Evolutionary conservation across 2,329 filamentous ascomycete genomes (phyloP).

Genomic region (Waltergamsia citrina): DNA sequence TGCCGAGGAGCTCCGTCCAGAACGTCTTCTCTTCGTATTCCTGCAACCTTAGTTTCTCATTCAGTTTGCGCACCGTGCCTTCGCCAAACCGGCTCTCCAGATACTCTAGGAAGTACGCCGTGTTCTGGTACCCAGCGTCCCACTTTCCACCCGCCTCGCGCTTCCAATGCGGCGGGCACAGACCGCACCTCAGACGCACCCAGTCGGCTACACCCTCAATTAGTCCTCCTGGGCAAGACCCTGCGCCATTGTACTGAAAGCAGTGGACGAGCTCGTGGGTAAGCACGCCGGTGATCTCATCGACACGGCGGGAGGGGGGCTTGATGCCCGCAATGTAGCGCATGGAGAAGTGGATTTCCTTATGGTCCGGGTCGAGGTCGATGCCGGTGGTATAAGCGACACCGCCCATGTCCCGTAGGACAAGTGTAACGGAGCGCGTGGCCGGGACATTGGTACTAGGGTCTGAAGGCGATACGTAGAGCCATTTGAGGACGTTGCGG

Average conservation of each 20-base stretch:
- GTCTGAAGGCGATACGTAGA: conserved; percentile 51
- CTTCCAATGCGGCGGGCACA: conserved; percentile 80
- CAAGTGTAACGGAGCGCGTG: conserved; percentile 79
- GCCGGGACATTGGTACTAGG: conserved; percentile 36
- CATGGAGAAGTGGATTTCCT: conserved; percentile 84
- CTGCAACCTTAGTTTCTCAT: conserved; percentile 54
- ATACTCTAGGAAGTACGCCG: conserved; percentile 84
- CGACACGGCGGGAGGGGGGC: conserved; percentile 26
- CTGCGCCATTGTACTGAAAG: conserved; percentile 67
- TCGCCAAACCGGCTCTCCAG: conserved; percentile 58
- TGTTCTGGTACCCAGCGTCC: conserved; percentile 86
- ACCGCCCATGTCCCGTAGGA: conserved; percentile 70
- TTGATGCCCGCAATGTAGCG: conserved; percentile 54
- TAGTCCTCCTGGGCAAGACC: conserved; percentile 60
- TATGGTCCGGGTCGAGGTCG: conserved; percentile 75
- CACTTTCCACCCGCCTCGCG: conserved; percentile 48
- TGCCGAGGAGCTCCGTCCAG: conserved; percentile 60
- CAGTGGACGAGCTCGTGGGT: conserved; percentile 94
- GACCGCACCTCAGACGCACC: conserved; percentile 65
- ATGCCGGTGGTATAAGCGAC: conserved; percentile 83
- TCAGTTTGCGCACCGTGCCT: conserved; percentile 52
- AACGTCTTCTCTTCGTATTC: conserved; percentile 57
- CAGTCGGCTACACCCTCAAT: conserved; percentile 92
- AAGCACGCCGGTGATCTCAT: conserved; percentile 74
- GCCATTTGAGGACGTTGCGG: conserved; percentile 56